Evolutionary conservation across 208 protist genomes (phyloP), one percentile per base, ranked within the genome.

Genomic region (Crithidia sp.): DNA sequence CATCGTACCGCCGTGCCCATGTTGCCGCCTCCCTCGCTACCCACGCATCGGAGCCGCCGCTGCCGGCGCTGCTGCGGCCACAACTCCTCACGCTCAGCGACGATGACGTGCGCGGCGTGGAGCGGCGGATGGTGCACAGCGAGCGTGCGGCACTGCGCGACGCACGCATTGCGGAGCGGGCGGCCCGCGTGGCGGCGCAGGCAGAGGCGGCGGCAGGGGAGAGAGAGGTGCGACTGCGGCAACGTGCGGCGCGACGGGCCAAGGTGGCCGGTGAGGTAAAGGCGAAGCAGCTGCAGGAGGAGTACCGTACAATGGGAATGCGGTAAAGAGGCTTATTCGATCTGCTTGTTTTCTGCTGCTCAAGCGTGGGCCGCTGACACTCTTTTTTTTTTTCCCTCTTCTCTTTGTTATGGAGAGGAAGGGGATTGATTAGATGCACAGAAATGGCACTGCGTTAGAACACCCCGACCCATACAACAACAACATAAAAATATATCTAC

Each of bases 51-150:
- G 16, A 45, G 61, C 8, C 9, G 47, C 7, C 49, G 40, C 53
- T 90, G 47, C 82, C 84, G 7, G 84, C 87, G 17, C 43, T 76
- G 41, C 40, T 92, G 43, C 82, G 82, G 19, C 72, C 80, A 0
- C 84, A 92, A 73, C 79, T 92, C 44, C 53, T 74, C 28, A 59
- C 65, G n/a, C 41, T 89, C 12, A 50, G 44, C 14, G 75, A 77
- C 14, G 73, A 80, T 6, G 69, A 87, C 65, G 36, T 92, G 36
- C 69, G 63, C 17, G 63, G 65, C 5, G 60, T 92, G 10, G 84
- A 92, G 55, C 72, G 71, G 2, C 85, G 85, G 2, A 75, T 87
- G 64, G 44, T 68, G 39, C 52, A 60, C 54, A 28, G 76, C 10
- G 77, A 66, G n/a, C 59, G 62, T 5, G 14, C 49, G 14, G 67